Evolutionary conservation across 2,329 filamentous ascomycete genomes (phyloP).

Genomic region (Thielaviopsis euricoi): DNA sequence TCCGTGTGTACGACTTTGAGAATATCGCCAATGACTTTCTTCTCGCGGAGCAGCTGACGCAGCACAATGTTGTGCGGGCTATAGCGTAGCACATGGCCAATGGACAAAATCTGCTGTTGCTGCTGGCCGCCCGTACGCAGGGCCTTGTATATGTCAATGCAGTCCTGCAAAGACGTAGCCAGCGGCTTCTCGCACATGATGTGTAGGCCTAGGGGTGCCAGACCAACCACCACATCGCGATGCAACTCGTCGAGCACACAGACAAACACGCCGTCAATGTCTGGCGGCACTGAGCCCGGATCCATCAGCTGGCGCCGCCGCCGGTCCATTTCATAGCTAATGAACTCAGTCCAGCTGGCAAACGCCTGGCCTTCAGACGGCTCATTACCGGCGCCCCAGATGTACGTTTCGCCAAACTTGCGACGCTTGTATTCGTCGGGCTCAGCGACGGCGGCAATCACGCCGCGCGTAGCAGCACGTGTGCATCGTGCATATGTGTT

Average conservation of each 20-base stretch:
- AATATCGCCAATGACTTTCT: conserved; percentile 66
- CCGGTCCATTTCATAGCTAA: conserved; percentile 52
- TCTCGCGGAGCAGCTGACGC: conserved; percentile 57
- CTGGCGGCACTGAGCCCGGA: conserved; percentile 31
- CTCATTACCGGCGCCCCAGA: conserved; percentile 41
- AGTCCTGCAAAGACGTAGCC: conserved; percentile 62
- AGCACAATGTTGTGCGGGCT: conserved; percentile 83
- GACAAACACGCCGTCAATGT: conserved; percentile 45
- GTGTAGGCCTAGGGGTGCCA: conserved; percentile 57
- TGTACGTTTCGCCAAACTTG: conserved; percentile 51
- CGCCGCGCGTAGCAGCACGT: conserved; percentile 43
- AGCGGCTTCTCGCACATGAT: conserved; percentile 94
- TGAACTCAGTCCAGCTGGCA: conserved; percentile 54
- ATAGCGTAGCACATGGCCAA: conserved; percentile 87
- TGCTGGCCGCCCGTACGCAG: conserved; percentile 23
- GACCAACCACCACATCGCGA: conserved; percentile 57
- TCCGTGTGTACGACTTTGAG: conserved; percentile 82
- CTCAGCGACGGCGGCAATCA: conserved; percentile 67
- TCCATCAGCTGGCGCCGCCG: conserved; percentile 31
- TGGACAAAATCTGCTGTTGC: conserved; percentile 51
- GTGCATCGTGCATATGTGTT: conserved; percentile 57
- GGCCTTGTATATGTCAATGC: conserved; percentile 53
- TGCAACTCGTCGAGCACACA: conserved; percentile 80
- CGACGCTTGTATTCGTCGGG: conserved; percentile 61
- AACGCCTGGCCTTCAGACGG: conserved; percentile 51